Evolutionary conservation across 306 rosid genomes (phyloP).

Genomic region (Begonia masoniana): DNA sequence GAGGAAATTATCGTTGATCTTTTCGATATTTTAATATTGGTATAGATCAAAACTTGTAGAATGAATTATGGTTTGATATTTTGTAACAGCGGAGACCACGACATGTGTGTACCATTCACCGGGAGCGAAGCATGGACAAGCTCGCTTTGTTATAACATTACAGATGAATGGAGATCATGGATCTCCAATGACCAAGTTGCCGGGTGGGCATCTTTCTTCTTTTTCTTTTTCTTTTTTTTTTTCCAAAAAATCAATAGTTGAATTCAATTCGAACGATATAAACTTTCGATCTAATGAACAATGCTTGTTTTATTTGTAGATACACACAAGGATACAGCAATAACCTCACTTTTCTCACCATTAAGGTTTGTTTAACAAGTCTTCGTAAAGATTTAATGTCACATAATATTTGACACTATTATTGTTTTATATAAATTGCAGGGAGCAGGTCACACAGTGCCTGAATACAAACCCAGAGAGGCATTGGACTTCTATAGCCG

Average conservation of each 20-base stretch:
- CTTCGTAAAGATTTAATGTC: not conserved
- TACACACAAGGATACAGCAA: slow-evolving; percentile 29
- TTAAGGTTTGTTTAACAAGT: slow-evolving; percentile 22
- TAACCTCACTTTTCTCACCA: slow-evolving; percentile 30
- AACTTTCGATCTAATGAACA: too few relatives aligned
- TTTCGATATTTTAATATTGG: too few relatives aligned
- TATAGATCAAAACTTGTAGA: not conserved
- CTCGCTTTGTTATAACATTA: slow-evolving; percentile 43
- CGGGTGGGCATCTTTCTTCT: slow-evolving; percentile 27
- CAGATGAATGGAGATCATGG: slow-evolving; percentile 61
- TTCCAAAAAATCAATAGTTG: not conserved
- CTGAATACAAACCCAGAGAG: slow-evolving; percentile 62
- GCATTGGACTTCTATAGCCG: slow-evolving; percentile 55
- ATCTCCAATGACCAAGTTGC: slow-evolving; percentile 38
- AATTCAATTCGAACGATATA: not conserved
- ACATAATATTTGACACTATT: not conserved
- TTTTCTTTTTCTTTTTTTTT: too few relatives aligned
- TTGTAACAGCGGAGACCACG: slow-evolving; percentile 57
- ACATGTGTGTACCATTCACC: slow-evolving; percentile 76
- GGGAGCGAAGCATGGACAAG: slow-evolving; percentile 71
- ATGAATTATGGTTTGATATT: not conserved
- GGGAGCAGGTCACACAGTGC: slow-evolving; percentile 79
- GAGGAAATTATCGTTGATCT: not conserved
- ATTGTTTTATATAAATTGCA: not conserved
- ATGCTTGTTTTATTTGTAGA: slow-evolving; percentile 6